Percentiles rank a stretch among this genome's conserved stretches.
phyloP scores from a whole-genome alignment of 139 green algal species.

The Chlamydomonas asymmetrica region DNA sequence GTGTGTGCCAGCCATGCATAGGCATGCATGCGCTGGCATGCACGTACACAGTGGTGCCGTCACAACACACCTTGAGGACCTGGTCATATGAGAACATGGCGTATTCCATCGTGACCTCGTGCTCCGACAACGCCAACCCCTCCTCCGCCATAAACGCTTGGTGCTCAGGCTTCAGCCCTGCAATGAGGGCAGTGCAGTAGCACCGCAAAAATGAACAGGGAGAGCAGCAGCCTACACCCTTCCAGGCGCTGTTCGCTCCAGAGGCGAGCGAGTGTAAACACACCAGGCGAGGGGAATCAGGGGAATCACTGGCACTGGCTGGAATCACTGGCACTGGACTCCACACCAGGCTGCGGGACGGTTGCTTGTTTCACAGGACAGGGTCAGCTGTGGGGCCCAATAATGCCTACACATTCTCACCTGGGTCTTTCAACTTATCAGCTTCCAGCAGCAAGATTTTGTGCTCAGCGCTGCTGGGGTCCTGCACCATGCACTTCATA shows the following conservation, averaged over 20 bases:
- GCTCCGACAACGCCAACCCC: not conserved
- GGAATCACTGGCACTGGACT: not conserved
- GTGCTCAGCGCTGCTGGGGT: slow-evolving; percentile 31
- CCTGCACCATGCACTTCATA: slow-evolving; percentile 60
- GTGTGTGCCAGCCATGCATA: too few relatives aligned
- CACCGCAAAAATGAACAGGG: not conserved
- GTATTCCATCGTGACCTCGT: slow-evolving; percentile 68
- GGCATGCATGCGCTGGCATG: too few relatives aligned
- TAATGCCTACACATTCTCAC: slow-evolving; percentile 7
- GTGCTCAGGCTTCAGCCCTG: slow-evolving; percentile 33
- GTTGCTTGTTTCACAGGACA: too few relatives aligned
- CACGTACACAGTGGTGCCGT: slow-evolving; percentile 11
- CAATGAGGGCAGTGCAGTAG: not conserved
- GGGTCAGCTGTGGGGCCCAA: too few relatives aligned
- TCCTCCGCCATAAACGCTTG: not conserved
- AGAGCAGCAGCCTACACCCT: too few relatives aligned
- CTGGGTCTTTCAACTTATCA: slow-evolving; percentile 31
- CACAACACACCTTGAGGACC: slow-evolving; percentile 56
- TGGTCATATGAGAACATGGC: slow-evolving; percentile 54
- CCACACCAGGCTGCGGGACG: not conserved
- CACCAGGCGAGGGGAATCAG: too few relatives aligned
- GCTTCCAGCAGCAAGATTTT: slow-evolving; percentile 74
- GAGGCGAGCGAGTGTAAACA: too few relatives aligned
- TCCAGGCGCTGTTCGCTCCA: too few relatives aligned
- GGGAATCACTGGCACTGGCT: too few relatives aligned